Percentiles rank a stretch among this genome's conserved stretches.
These are phyloP conservation scores for Ophiostoma fasciatum DNA, from an alignment of 2,329 filamentous ascomycete species.

Conservation along the genomic window DNA sequence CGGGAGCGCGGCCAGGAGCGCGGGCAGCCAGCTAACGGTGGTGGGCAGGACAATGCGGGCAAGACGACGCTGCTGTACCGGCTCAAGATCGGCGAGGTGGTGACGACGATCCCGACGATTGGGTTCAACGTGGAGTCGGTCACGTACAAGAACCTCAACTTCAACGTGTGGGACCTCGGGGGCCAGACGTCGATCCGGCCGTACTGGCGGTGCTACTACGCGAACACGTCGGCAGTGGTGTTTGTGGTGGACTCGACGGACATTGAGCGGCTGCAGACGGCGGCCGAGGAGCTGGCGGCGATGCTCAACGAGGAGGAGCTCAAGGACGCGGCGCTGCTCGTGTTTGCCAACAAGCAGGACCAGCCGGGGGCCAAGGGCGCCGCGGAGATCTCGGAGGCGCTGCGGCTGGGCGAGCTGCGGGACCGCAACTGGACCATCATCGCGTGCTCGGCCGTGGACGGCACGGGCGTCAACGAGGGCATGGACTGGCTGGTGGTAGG, in stretches of 20 bases:
- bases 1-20: neutral
- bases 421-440: conserved; percentile 99
- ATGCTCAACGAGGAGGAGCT: conserved; percentile 98
- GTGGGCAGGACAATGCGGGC: conserved; percentile 76
- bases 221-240: conserved; percentile 94
- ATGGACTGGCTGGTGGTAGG: conserved; percentile 97
- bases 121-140: conserved; percentile 99
- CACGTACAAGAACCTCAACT: conserved; percentile 95
- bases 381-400: conserved; percentile 87
- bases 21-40: neutral
- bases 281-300: conserved; percentile 77
- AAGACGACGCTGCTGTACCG: conserved; percentile 96
- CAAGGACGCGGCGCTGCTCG: conserved; percentile 77
- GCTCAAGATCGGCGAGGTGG: conserved; percentile 96
- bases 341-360: conserved; percentile 99
- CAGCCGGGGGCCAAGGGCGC: conserved; percentile 93
- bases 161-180: conserved; percentile 97
- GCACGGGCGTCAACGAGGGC: conserved; percentile 84
- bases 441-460: conserved; percentile 91
- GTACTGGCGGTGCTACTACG: conserved; percentile 99
- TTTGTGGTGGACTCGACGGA: conserved; percentile 98
- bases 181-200: conserved; percentile 97
- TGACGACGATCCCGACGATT: conserved; percentile 97
- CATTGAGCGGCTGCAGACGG: conserved; percentile 85
- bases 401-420: conserved; percentile 78